Base-by-base conservation (phyloP, 768 basidiomycete species). In the Russula brevipes region DNA sequence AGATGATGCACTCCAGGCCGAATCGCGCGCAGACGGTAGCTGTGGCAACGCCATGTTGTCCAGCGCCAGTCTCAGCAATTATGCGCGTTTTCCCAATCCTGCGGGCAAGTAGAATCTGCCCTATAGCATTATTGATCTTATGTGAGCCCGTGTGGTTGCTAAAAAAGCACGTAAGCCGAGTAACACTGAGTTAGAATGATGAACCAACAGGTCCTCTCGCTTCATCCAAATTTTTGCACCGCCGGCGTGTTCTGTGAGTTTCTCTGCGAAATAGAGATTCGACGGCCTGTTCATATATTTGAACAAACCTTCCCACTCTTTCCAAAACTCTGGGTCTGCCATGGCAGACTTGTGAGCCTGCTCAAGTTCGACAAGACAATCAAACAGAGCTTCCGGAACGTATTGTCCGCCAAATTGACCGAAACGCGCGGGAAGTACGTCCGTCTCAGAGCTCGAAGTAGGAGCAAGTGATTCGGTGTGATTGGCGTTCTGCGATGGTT, bases 51-150 rank as follows among this genome's bases (percentile, higher is more conserved):
- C 97, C 97, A 73, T 99, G 97, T 73, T 98, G 97, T 16, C 97
- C 97, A 1, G 97, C 97, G 65, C 97, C 97, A 1, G 97, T 98
- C 79, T 99, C 97, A 38, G 97, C 97, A 68, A 98, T 98, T 71
- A 99, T 98, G 58, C 95, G 85, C 44, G 81, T 97, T 78, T 99
- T 99, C 19, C 97, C 97, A 62, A 98, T 78, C 50, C 97, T 85
- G 51, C 84, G 83, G n/a, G 97, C 97, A 33, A 99, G 84, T 17
- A 99, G 80, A 65, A 98, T 95, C 89, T 96, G 95, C 41, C 97
- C 97, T 63, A 99, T 88, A 30, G 96, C 96, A 73, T 99, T 99
- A 77, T 98, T 98, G 72, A 99, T 98, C 76, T 98, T 99, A 76
- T 99, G 97, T 10, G 95, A 98, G 16, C 97, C 97, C 0, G 97